A percentile compares a stretch with the other conserved stretches of the same genome.
Evolutionary conservation across 176 grass and related monocot species (phyloP).

Genomic region (Ensete ventricosum): DNA sequence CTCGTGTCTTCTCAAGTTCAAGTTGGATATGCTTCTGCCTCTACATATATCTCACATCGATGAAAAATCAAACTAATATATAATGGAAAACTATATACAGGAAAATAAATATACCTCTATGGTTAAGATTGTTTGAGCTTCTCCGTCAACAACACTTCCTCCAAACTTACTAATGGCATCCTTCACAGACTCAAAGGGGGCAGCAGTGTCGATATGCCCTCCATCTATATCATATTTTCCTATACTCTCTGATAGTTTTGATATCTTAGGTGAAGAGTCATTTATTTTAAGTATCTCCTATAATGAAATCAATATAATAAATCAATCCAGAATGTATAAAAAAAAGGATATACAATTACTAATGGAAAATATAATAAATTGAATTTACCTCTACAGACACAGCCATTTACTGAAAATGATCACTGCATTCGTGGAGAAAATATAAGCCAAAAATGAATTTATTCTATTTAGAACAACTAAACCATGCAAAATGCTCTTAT

Average conservation of each 20-base stretch:
- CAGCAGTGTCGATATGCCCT: constrained; percentile 4
- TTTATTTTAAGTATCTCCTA: not conserved
- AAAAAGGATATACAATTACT: too few species aligned
- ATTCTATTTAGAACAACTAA: too few species aligned
- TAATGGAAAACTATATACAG: too few species aligned
- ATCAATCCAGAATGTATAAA: too few species aligned
- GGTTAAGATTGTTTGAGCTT: not conserved
- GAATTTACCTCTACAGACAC: too few species aligned
- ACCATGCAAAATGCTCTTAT: too few species aligned
- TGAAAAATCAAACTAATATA: not conserved
- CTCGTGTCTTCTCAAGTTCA: constrained; percentile 4
- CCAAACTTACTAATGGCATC: not conserved
- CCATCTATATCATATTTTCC: not conserved
- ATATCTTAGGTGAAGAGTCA: not conserved
- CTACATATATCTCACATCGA: not conserved
- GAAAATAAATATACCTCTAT: not conserved
- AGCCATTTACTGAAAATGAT: too few species aligned
- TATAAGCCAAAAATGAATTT: too few species aligned
- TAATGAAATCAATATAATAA: too few species aligned
- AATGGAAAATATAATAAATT: too few species aligned
- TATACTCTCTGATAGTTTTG: not conserved
- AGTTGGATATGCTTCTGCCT: not conserved
- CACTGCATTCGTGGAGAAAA: too few species aligned
- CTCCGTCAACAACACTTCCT: not conserved
- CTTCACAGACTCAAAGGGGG: constrained; percentile 7